These are phyloP conservation scores for Colletotrichum cereale DNA, from an alignment of 2,329 filamentous ascomycete species.

Conservation along the genomic window DNA sequence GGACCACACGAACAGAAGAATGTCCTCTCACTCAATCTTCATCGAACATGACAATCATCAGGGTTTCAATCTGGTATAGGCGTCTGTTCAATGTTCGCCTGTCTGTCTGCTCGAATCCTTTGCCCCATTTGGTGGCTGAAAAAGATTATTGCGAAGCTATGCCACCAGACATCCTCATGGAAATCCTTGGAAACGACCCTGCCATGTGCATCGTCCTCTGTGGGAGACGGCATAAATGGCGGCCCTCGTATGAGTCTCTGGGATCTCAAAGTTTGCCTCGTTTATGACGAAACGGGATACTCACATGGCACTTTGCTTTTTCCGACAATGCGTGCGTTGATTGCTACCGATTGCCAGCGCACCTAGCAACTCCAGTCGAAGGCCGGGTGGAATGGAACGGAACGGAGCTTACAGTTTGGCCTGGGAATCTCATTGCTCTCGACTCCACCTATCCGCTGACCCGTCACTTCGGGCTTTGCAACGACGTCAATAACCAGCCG, in stretches of 20 bases:
- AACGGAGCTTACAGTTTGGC: neutral
- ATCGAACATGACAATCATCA: neutral
- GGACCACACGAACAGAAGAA: neutral
- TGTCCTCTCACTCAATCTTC: neutral
- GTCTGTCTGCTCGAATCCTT: neutral
- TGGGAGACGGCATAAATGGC: neutral
- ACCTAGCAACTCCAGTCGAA: neutral
- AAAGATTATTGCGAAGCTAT: conserved; percentile 11
- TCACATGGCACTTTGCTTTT: neutral
- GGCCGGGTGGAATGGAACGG: neutral
- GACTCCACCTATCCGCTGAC: neutral
- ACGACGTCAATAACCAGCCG: conserved; percentile 4
- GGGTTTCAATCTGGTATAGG: neutral
- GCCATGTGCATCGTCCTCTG: neutral
- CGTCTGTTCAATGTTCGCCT: neutral
- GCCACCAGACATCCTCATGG: neutral
- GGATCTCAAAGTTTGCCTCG: neutral
- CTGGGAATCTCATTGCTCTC: neutral
- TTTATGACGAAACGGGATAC: neutral
- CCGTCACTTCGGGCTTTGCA: neutral
- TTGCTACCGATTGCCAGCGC: neutral
- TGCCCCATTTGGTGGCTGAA: neutral
- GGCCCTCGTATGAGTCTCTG: neutral
- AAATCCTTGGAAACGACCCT: neutral
- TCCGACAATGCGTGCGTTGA: neutral